phyloP scores from a whole-genome alignment of 345 rosid genomes.

The Populus tremula region DNA sequence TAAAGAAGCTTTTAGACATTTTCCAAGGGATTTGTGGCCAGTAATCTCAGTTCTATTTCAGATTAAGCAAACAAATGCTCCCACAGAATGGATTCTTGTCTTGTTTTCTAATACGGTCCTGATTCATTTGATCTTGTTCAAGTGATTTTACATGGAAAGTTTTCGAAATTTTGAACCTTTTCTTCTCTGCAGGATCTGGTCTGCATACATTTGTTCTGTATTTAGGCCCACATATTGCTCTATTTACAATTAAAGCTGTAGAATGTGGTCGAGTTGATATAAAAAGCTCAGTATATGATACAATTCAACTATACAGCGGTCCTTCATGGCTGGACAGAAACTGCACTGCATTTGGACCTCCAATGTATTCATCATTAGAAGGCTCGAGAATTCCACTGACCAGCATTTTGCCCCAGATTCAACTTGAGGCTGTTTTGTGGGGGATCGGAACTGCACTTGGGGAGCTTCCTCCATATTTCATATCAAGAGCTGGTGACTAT shows the following conservation, averaged over 20 bases:
- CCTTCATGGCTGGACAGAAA: constrained; percentile 95
- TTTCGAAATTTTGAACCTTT: neutral
- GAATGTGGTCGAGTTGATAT: constrained; percentile 90
- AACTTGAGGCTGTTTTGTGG: constrained; percentile 85
- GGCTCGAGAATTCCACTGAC: constrained; percentile 80
- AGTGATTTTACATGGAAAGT: neutral
- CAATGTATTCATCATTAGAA: constrained; percentile 47
- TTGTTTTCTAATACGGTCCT: neutral
- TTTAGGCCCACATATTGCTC: constrained; percentile 92
- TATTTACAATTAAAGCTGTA: constrained; percentile 88
- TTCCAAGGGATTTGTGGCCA: neutral
- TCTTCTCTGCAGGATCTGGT: constrained; percentile 69
- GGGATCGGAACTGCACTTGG: constrained; percentile 98
- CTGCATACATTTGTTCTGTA: constrained; percentile 95
- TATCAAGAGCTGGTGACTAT: constrained; percentile 82
- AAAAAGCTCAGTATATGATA: constrained; percentile 89
- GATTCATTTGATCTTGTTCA: neutral
- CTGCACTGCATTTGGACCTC: constrained; percentile 78
- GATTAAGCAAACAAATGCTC: too few relatives aligned
- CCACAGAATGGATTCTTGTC: neutral
- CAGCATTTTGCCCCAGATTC: constrained; percentile 86
- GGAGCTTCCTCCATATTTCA: constrained; percentile 99
- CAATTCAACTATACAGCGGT: constrained; percentile 74
- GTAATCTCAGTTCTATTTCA: neutral
- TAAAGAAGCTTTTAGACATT: neutral